phyloP scores from a whole-genome alignment of 176 grass and related monocot genomes.

The Oryza brachyantha region DNA sequence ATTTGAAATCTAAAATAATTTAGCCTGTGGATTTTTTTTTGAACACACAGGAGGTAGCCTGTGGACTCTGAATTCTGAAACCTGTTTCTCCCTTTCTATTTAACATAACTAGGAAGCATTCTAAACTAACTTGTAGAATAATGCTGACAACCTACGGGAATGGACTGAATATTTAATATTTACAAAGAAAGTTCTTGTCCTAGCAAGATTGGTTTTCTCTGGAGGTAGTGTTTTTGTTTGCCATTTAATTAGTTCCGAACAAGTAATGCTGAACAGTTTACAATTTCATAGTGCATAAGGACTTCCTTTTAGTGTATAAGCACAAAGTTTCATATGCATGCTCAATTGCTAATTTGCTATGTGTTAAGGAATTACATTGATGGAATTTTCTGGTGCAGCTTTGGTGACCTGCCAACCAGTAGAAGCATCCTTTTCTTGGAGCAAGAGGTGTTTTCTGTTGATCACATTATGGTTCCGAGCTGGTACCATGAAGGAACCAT shows the following conservation, averaged over 20 bases:
- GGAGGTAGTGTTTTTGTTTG: neutral
- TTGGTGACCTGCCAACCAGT: constrained; percentile 18
- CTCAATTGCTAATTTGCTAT: neutral
- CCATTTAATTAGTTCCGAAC: constrained; percentile 11
- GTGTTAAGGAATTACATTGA: constrained; percentile 21
- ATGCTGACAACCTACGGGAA: neutral
- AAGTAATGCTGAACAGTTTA: neutral
- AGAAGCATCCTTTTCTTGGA: constrained; percentile 29
- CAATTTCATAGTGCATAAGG: neutral
- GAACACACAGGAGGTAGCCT: too few relatives aligned
- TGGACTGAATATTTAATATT: neutral
- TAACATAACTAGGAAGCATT: neutral
- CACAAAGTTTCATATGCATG: neutral
- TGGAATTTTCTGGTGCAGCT: constrained; percentile 13
- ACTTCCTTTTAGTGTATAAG: neutral
- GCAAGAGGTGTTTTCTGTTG: constrained; percentile 40
- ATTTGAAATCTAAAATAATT: neutral
- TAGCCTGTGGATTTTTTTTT: too few relatives aligned
- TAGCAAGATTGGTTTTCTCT: neutral
- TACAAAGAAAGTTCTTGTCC: neutral
- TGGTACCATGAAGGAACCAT: constrained; percentile 27
- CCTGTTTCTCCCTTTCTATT: neutral
- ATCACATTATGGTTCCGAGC: constrained; percentile 40
- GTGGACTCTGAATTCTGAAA: neutral
- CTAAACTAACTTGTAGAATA: neutral